Evolutionary conservation across 352 stramenopile genomes (phyloP), one percentile per base, ranked within the genome.

Genomic region (Nothophytophthora sp.): DNA sequence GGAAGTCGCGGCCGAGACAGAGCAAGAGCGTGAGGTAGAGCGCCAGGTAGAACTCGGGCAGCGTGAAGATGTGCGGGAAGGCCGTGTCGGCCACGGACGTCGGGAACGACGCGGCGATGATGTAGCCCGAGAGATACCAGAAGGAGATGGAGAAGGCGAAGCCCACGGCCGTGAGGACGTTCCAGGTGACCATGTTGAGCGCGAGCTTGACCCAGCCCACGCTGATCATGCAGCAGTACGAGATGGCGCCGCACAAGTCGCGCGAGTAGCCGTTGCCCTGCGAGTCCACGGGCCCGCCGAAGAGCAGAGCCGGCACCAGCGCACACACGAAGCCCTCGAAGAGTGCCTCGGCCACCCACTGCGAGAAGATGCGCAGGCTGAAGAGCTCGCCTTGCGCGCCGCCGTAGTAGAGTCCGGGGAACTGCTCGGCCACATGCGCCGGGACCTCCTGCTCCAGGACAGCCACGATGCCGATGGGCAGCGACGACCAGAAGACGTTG

Each of bases 401-500:
- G 23, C 68, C 78, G 43, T 87, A 79, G 56, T 96, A 97, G 12
- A 97, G 63, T 0, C 81, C 77, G 0, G 88, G 86, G 43, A 93
- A 95, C 24, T 73, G 63, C 25, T 94, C 76, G 0, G 87, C 84
- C 13, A 92, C 85, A 16, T 57, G 46, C 1, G 64, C 76, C 0
- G 83, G 75, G 11, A 90, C 84, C 43, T 96, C 85, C 45, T 96
- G 86, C 53, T 97, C 88, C 5, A 87, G 60, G 10, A 95, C 75
- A 1, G 79, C 83, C 35, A 96, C 70, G 15, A 94, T 67, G 23
- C 32, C 62, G 52, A 99, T 98, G 12, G 97, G 96, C 38, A 98
- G 52, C 30, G 86, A 95, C 0, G 91, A 98, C 67, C 87, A 97
- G 35, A 98, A 95, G 61, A 99, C 95, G 67, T 99, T 99, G 69